Evolutionary conservation across 2,329 filamentous ascomycete genomes (phyloP), one percentile per base, ranked within the genome.

Genomic region (Aspergillus latus): DNA sequence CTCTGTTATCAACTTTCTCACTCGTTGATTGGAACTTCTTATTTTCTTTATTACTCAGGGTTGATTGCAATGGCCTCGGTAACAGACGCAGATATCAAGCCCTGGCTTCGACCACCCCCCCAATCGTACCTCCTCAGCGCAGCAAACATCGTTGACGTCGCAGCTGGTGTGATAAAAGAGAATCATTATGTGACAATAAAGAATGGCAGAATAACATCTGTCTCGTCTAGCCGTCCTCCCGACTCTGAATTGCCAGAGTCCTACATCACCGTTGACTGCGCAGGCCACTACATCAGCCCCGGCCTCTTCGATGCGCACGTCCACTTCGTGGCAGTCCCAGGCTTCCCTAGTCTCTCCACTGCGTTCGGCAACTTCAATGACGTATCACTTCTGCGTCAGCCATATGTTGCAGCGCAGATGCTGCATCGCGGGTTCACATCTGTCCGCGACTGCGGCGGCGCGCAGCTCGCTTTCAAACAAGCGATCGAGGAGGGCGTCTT

Each of bases 401-500:
- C 61, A 10, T 57, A 59, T 45, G 56, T 66, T 15, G 57, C 64
- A 6, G 57, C 62, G 4, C 74, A 82, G 55, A 85, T 84, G 71
- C 75, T 86, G 0, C 67, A 71, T 40, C 76, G 83, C 15, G 84
- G 84, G 1, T 86, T 85, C 69, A 86, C 84, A 1, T 81, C 75
- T 1, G 75, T 83, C 2, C 77, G 84, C 3, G 84, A 87, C 64
- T 83, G 80, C 34, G 84, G 83, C 0, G 84, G 84, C 3, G 83
- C 83, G 1, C 73, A 74, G 0, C 68, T 80, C 0, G 80, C 83
- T 1, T 71, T 87, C 32, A 68, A 68, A 36, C 60, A 85, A 61
- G 82, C 84, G 1, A 74, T 86, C 13, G 76, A 74, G 1, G 82
- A 86, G n/a, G 78, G 78, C 2, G 74, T 85, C 0, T 76, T 82